phyloP scores from a whole-genome alignment of 176 grass and related monocot genomes.

The Puccinellia tenuiflora region DNA sequence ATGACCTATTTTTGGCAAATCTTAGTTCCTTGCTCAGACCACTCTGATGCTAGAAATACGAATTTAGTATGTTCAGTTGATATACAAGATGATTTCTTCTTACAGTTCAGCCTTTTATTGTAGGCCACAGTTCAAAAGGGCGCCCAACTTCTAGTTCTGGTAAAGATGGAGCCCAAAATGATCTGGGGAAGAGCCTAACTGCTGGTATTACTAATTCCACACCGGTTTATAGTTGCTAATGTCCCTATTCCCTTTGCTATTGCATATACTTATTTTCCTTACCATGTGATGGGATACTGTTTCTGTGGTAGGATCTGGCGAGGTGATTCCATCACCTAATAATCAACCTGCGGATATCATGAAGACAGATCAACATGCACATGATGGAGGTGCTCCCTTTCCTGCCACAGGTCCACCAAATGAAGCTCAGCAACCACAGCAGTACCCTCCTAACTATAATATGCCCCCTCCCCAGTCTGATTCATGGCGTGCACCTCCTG shows the following conservation, averaged over 20 bases:
- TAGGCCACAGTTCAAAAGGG: constrained; percentile 75
- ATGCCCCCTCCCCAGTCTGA: constrained; percentile 56
- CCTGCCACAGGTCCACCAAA: constrained; percentile 27
- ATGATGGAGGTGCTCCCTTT: constrained; percentile 31
- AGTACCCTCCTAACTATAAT: constrained; percentile 39
- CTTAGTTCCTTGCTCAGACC: background rate
- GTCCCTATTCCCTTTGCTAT: background rate
- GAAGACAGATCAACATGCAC: constrained; percentile 48
- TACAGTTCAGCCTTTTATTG: constrained; percentile 22
- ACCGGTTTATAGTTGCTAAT: background rate
- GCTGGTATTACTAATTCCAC: constrained; percentile 40
- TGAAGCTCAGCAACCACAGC: constrained; percentile 39
- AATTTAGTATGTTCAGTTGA: background rate
- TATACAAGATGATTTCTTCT: constrained; percentile 4
- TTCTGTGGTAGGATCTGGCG: constrained; percentile 46
- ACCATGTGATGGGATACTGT: background rate
- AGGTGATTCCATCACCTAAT: constrained; percentile 18
- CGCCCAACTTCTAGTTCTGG: constrained; percentile 59
- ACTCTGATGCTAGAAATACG: background rate
- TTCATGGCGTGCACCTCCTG: constrained; percentile 59
- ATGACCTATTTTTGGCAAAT: constrained; percentile 1
- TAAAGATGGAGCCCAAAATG: constrained; percentile 45
- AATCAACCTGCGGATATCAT: constrained; percentile 45
- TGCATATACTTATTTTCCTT: constrained; percentile 17
- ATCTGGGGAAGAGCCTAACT: constrained; percentile 39